Evolutionary conservation across 2,329 filamentous ascomycete genomes (phyloP), one percentile per base, ranked within the genome.

Genomic region (Colletotrichum noveboracense): DNA sequence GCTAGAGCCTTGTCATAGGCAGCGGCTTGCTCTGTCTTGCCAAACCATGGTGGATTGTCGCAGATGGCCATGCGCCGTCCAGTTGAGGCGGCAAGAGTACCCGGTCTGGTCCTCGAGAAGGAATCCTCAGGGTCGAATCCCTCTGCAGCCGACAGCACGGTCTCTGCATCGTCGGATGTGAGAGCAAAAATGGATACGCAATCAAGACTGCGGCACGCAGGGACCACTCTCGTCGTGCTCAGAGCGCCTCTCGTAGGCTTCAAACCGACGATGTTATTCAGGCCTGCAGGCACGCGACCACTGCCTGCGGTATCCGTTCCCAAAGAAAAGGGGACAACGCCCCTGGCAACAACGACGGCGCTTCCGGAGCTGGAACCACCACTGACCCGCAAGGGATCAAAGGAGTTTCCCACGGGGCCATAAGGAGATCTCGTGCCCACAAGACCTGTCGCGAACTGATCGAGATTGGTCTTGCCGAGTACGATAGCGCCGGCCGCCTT

Each of bases 361-460:
- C 87, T 90, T 6, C 91, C 91, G n/a, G 89, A 90, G 38, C 89
- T 91, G 2, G 90, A 91, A 3, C 91, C 91, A 5, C 91, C 91
- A 21, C 82, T 83, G 72, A 85, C 80, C 18, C 78, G 80, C 14
- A 66, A 70, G 61, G 79, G 85, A 80, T 78, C 87, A 77, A 87
- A 91, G 0, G 90, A 84, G 70, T 89, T 91, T 26, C 88, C 85
- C 2, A 90, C 88, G 24, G 86, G 88, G 3, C 91, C 91, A 71
- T 89, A 91, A 0, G 91, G 91, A 4, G 89, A 91, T 36, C 92
- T 87, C 10, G 90, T 91, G 10, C 91, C 92, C 8, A 89, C 90
- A 6, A 93, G 85, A 0, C 92, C 91, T 1, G 91, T 93, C 2
- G 91, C 91, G 8, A 93, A 87, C 78, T 93, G 91, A 76, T 93